Base-by-base conservation (phyloP, 176 grass and related monocot genomes). In the Eleusine indica region DNA sequence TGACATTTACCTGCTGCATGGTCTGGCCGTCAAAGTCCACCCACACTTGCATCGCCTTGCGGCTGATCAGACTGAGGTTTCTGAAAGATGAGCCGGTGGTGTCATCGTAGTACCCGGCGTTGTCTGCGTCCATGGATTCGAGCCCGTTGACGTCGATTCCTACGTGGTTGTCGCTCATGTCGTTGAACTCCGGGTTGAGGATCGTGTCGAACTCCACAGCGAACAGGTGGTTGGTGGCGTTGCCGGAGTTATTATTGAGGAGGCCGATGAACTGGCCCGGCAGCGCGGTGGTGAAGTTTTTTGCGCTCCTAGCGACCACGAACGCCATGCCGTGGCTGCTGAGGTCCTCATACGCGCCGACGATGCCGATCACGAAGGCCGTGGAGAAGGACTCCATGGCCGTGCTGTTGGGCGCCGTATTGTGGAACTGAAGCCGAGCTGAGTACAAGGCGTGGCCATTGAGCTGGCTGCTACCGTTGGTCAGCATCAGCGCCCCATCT, bases 311-410 rank as follows among this genome's bases (percentile, higher is more conserved):
- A 68, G 88, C 43, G 30, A 96, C 68, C 43, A 92, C 70, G 82
- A 95, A 92, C 78, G 87, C 90, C 60, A 95, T 69, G 75, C 93
- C 93, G 73, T 95, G 93, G 82, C 90, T 91, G 64, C 93, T 89
- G 10, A 92, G 90, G 6, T 81, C 78, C 47, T 75, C 73, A n/a
- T 44, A 87, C 86, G 87, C 88, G 56, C 88, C 86, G 78, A 91
- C 83, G 85, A 89, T 91, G 80, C 83, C 94, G 76, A 96, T 91
- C 52, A 86, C 91, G 80, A 97, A 97, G 58, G 84, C 81, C 43
- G 94, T 93, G 37, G 86, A 89, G 83, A 96, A 96, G 54, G 94
- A 96, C 38, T 4, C 49, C 87, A 93, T 87, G 17, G 84, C 84
- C 52, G 85, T 84, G 84, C 85, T 25, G 69, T 82, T 89, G 64